Evolutionary conservation across 2,329 filamentous ascomycete genomes (phyloP).

Genomic region (Coniella vitis): DNA sequence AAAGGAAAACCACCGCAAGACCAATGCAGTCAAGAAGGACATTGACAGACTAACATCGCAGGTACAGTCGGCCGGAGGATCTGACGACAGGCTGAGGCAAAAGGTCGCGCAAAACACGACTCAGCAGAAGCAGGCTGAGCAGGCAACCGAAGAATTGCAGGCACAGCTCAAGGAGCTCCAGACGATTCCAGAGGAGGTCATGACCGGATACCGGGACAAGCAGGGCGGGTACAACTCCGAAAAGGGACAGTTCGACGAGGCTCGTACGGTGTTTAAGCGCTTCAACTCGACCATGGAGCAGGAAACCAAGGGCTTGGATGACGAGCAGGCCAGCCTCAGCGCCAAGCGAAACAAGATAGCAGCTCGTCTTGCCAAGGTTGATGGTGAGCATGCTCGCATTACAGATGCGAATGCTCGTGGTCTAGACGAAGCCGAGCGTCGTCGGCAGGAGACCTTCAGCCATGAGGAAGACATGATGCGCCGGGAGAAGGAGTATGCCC

Average conservation of each 20-base stretch:
- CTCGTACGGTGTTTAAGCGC: constrained; percentile 46
- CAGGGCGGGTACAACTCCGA: constrained; percentile 48
- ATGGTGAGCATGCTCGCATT: constrained; percentile 65
- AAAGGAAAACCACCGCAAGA: constrained; percentile 66
- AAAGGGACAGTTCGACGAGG: constrained; percentile 53
- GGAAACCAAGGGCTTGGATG: constrained; percentile 54
- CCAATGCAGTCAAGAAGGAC: constrained; percentile 63
- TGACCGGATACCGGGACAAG: constrained; percentile 47
- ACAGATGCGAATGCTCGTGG: constrained; percentile 61
- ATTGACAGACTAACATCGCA: constrained; percentile 62
- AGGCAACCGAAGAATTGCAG: constrained; percentile 31
- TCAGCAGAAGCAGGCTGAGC: constrained; percentile 57
- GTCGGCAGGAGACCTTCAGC: constrained; percentile 41
- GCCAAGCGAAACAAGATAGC: constrained; percentile 68
- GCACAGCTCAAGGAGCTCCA: constrained; percentile 61
- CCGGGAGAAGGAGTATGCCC: constrained; percentile 37
- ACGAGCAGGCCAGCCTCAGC: constrained; percentile 56
- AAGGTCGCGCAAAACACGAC: constrained; percentile 70
- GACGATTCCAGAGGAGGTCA: constrained; percentile 55
- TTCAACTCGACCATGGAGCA: constrained; percentile 57
- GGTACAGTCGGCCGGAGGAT: constrained; percentile 61
- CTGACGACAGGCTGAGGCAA: constrained; percentile 69
- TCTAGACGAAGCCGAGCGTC: constrained; percentile 56
- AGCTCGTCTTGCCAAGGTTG: constrained; percentile 63
- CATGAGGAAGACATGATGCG: constrained; percentile 41